These are phyloP conservation scores for Fusarium mundagurra DNA, from an alignment of 2,329 filamentous ascomycete genomes.

Conservation along the genomic window DNA sequence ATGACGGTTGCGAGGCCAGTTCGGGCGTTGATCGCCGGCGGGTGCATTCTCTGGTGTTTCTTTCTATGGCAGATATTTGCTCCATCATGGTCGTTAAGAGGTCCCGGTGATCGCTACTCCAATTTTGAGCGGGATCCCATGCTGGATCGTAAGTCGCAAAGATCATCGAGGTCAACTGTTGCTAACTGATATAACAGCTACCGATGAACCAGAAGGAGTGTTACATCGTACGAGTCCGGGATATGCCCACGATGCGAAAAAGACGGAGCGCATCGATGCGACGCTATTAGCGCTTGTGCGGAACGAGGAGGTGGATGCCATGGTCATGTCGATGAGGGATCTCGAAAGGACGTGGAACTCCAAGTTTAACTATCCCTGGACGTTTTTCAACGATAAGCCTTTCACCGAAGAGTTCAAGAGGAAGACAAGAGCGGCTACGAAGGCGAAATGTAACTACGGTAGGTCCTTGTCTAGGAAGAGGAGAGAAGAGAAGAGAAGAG, in stretches of 20 bases:
- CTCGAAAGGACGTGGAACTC: conserved; percentile 95
- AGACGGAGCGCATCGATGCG: conserved; percentile 89
- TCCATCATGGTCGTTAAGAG: conserved; percentile 59
- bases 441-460: conserved; percentile 89
- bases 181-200: conserved; percentile 63
- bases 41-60: conserved; percentile 78
- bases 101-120: conserved; percentile 54
- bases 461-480: conserved; percentile 41
- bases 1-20: conserved; percentile 91
- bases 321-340: conserved; percentile 89
- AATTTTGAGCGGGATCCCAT: conserved; percentile 84
- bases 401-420: conserved; percentile 94
- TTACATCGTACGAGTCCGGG: conserved; percentile 78
- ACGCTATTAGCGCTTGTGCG: conserved; percentile 92
- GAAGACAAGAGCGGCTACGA: conserved; percentile 82
- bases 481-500: neutral
- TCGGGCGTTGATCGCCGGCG: conserved; percentile 78
- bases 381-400: conserved; percentile 96
- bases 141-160: conserved; percentile 75
- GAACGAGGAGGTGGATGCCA: conserved; percentile 85
- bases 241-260: conserved; percentile 79
- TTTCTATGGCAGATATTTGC: conserved; percentile 80
- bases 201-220: conserved; percentile 81
- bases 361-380: conserved; percentile 99
- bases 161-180: conserved; percentile 9